phyloP scores from a whole-genome alignment of 495 filamentous ascomycete species.

The Sporormia fimetaria region DNA sequence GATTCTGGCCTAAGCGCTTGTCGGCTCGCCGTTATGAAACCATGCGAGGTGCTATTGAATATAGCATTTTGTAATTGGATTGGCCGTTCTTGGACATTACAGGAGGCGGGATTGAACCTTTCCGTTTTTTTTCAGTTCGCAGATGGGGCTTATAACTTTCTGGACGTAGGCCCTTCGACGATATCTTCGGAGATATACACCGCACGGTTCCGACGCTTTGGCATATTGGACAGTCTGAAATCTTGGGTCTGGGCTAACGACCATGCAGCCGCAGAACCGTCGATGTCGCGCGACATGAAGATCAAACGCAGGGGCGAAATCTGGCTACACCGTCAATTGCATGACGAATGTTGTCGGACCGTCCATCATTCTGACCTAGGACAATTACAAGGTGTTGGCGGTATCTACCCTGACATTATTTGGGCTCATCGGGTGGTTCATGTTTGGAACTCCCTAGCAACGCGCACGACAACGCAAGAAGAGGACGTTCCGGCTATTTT shows the following conservation, averaged over 20 bases:
- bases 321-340: too few species aligned
- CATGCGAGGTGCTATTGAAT: constrained; percentile 2
- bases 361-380: too few species aligned
- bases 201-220: not conserved
- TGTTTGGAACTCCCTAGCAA: constrained; percentile 3
- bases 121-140: constrained; percentile 14
- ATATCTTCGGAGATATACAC: not conserved
- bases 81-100: constrained; percentile 14
- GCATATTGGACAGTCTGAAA: not conserved
- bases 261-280: not conserved
- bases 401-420: too few species aligned
- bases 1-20: constrained; percentile 7
- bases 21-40: not conserved
- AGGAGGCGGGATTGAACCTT: constrained; percentile 7
- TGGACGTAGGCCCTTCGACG: not conserved
- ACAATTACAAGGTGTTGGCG: too few species aligned
- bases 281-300: too few species aligned
- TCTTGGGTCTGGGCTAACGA: not conserved
- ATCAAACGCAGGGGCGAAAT: too few species aligned
- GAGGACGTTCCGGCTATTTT: constrained; percentile 8
- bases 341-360: too few species aligned
- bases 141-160: constrained; percentile 8
- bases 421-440: not conserved
- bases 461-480: constrained; percentile 1
- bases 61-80: constrained; percentile 11